Evolutionary conservation across 331 rosid species (phyloP).

Genomic region (Malus hybrid): DNA sequence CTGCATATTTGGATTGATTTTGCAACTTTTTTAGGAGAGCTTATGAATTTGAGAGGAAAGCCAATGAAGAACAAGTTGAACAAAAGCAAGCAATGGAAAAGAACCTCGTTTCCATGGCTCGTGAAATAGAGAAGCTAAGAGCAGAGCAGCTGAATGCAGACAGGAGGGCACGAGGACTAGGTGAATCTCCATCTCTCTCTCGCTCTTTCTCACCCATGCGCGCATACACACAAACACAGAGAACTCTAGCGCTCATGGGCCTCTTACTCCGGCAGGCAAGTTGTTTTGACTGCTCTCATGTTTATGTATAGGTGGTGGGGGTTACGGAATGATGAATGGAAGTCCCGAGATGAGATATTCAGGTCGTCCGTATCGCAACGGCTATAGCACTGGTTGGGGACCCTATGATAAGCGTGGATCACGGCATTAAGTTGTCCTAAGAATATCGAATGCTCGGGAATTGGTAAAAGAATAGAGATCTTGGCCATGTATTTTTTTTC

Average conservation of each 20-base stretch:
- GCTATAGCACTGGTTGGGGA: constrained; percentile 25
- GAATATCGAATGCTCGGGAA: not conserved
- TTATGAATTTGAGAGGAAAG: constrained; percentile 38
- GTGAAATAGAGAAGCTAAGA: constrained; percentile 37
- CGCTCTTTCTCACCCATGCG: not conserved
- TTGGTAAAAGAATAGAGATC: not conserved
- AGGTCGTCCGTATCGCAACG: constrained; percentile 17
- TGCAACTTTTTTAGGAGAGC: constrained; percentile 31
- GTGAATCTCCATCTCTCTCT: constrained; percentile 15
- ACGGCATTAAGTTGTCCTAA: constrained; percentile 11
- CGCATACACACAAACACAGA: not conserved
- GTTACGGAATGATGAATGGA: constrained; percentile 32
- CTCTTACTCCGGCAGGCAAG: not conserved
- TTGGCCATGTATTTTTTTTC: too few relatives aligned
- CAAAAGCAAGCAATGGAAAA: constrained; percentile 43
- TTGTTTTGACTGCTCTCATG: constrained; percentile 18
- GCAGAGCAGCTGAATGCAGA: constrained; percentile 30
- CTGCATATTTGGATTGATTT: constrained; percentile 12
- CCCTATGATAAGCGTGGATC: constrained; percentile 26
- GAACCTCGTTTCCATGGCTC: constrained; percentile 43
- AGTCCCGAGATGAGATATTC: constrained; percentile 32
- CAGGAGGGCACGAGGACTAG: constrained; percentile 21
- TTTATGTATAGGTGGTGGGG: constrained; percentile 22
- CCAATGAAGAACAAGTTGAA: constrained; percentile 32
- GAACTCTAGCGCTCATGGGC: not conserved